Base-by-base conservation (phyloP, 345 rosid genomes). In the Leavenworthia alabamica region DNA sequence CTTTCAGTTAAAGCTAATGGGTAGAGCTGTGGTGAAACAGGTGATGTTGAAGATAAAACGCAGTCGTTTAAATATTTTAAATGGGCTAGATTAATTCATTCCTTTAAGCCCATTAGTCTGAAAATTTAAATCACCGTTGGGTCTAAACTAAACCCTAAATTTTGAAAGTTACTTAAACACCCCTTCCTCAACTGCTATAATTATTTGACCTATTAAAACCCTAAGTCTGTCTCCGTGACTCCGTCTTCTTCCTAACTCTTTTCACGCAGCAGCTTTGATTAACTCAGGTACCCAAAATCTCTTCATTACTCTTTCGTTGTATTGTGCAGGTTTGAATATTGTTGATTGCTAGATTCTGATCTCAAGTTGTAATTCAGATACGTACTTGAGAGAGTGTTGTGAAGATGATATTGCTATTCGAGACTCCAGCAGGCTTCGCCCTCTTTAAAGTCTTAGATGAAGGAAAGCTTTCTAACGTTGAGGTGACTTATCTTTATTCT, bases 381-480 rank as follows among this genome's bases (percentile, higher is more conserved):
- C 12, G 48, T 17, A 33, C 22, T 45, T 45, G 1, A 51, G 1
- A 51, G 36, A 24, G 19, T 5, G 52, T 19, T 53, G 56, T 48
- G 27, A 66, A 59, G 60, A 73, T 73, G 77, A 3, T 42, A 6
- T 1, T 68, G 10, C 64, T 73, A 8, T 28, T 49, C 10, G 77
- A 73, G 39, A 62, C 70, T 5, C 40, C 77, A 0, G 77, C 56
- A 1, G 77, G 96, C 29, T 84, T 81, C 53, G 87, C 83, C 51
- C 82, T 84, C 19, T 86, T 89, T 41, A 86, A 86, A 68, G 86
- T 89, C 0, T 46, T 77, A 56, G 79, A 86, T 69, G 95, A 81
- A 73, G 84, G 84, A 46, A 86, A 89, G 75, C 68, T 86, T 51
- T 60, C 86, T 22, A 78, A 86, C 69, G 78, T 84, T 60, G 90